Evolutionary conservation across 108 stramenopile genomes (phyloP), one percentile per base, ranked within the genome.

Genomic region (Pseudonitzschia multistriata): DNA sequence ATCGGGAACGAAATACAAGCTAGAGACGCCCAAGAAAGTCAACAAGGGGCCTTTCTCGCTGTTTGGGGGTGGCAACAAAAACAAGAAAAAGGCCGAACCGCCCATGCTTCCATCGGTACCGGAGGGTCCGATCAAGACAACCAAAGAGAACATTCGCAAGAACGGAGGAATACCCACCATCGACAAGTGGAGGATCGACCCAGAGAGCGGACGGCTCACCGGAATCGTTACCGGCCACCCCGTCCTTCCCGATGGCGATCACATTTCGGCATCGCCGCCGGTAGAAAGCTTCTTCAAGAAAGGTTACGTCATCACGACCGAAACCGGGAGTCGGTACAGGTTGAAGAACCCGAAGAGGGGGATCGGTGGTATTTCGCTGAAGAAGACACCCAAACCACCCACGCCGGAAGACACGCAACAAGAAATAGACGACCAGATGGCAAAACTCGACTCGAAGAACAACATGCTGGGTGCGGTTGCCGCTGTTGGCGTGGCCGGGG

Each of bases 1-100:
- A 39, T 67, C 67, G 45, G 74, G 74, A 75, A 67, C 61, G 7
- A 49, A 68, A 52, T 75, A 75, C 56, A 68, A 36, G 24, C 57
- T 75, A 29, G 74, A 66, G 45, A 68, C 31, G 15, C 74, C 74
- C 3, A 59, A 59, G 57, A 33, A 59, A n/a, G 19, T 17, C 5
- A 59, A n/a, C 0, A 35, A 19, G 35, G 4, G 25, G 7, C 24
- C 24, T 22, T 52, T 19, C 4, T 25, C 24, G 50, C 8, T 22
- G 13, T 42, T 42, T 42, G 10, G 7, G 13, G 40, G 40, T 5
- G 25, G 25, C 24, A 52, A 25, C 21, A n/a, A 19, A 8, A 59
- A 59, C 19, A n/a, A n/a, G 8, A 29, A 59, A 0, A n/a, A 56
- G 14, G 27, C 15, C 7, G 55, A 35, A 36, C 57, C 57, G 2